Percentiles rank a stretch among this genome's conserved stretches.
Conservation (phyloP, 352 stramenopile species). For the Blastocystis sp. region DNA sequence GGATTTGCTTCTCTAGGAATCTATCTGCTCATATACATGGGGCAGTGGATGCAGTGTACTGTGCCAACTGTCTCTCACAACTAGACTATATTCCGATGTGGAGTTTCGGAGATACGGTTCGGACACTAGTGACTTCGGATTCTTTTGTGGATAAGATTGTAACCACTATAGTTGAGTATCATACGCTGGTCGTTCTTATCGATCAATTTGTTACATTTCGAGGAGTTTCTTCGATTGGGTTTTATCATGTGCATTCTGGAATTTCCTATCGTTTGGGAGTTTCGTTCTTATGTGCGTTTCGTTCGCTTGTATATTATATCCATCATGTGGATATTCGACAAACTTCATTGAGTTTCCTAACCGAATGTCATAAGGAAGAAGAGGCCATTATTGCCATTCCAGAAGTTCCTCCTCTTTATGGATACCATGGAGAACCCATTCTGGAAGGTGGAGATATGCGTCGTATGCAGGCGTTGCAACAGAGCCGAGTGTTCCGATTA, state of each 20-base stretch:
- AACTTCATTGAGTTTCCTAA: not conserved
- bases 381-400: not conserved
- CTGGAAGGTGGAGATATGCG: not conserved
- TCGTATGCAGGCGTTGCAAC: not conserved
- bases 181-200: not conserved
- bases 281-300: not conserved
- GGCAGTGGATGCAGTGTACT: not conserved
- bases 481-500: not conserved
- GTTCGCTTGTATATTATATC: not conserved
- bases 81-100: not conserved
- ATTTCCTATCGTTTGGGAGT: constrained; percentile 2
- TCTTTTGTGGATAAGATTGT: not conserved
- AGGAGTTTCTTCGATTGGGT: not conserved
- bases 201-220: not conserved
- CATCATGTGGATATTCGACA: not conserved
- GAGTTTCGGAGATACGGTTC: constrained; percentile 1
- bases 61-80: not conserved
- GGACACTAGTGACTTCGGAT: not conserved
- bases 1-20: not conserved
- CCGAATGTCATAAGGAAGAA: not conserved
- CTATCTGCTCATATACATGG: constrained; percentile 30
- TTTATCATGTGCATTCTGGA: not conserved
- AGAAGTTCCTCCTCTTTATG: not conserved
- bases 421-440: constrained; percentile 36
- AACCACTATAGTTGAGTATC: not conserved